Evolutionary conservation across 129 eudicot species (phyloP).

Genomic region (Arctium lappa): DNA sequence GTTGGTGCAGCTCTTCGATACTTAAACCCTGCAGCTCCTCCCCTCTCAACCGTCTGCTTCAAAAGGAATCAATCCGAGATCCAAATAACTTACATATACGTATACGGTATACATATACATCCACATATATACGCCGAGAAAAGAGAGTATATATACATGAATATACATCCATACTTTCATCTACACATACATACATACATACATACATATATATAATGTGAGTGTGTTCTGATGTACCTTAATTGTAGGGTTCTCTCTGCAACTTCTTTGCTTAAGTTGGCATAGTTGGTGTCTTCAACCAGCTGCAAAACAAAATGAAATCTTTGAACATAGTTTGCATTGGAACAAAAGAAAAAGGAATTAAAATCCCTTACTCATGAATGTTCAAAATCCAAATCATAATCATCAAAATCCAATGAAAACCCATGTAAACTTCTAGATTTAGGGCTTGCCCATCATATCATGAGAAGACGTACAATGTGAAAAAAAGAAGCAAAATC

Average conservation of each 20-base stretch:
- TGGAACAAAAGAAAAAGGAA: neutral
- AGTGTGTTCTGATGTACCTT: slow-evolving; percentile 42
- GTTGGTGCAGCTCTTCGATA: slow-evolving; percentile 73
- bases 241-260: slow-evolving; percentile 75
- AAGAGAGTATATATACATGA: neutral
- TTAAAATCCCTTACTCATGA: neutral
- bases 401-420: neutral
- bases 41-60: slow-evolving; percentile 80
- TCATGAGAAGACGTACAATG: neutral
- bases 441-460: neutral
- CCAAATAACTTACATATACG: neutral
- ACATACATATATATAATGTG: neutral
- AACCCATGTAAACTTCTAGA: neutral
- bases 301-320: slow-evolving; percentile 49
- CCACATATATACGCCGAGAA: neutral
- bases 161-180: neutral
- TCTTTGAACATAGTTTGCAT: slow-evolving; percentile 8
- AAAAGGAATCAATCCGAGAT: neutral
- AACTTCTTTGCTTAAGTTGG: slow-evolving; percentile 78
- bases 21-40: slow-evolving; percentile 86
- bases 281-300: slow-evolving; percentile 65
- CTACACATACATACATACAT: neutral
- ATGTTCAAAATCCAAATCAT: neutral
- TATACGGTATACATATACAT: no score
- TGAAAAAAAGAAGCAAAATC: neutral